These are phyloP conservation scores for Colletotrichum liriopes DNA, from an alignment of 2,329 filamentous ascomycete species.

Conservation along the genomic window DNA sequence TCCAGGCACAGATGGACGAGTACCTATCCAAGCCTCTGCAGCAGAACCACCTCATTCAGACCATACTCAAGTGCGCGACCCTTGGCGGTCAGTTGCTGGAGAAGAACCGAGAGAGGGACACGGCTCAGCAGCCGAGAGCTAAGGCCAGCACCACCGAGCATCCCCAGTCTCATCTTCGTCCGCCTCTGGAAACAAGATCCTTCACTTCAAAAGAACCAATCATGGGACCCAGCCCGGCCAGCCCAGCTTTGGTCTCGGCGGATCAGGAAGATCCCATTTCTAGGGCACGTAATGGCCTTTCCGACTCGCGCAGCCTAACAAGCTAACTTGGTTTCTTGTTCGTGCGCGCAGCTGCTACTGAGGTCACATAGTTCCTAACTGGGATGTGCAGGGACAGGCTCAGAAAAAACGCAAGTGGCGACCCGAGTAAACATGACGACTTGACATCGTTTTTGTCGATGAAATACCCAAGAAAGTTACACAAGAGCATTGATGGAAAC, in stretches of 20 bases:
- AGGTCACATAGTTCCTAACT: slow-evolving; percentile 45
- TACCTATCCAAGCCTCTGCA: slow-evolving; percentile 97
- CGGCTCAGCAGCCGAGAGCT: slow-evolving; percentile 66
- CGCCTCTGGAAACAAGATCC: slow-evolving; percentile 70
- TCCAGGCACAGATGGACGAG: slow-evolving; percentile 99
- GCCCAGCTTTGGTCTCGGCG: slow-evolving; percentile 73
- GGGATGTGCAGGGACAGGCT: slow-evolving; percentile 44
- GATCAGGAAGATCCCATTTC: slow-evolving; percentile 72
- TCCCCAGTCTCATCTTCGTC: slow-evolving; percentile 55
- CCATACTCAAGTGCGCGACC: slow-evolving; percentile 96
- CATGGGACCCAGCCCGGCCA: slow-evolving; percentile 69
- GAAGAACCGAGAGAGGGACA: slow-evolving; percentile 77
- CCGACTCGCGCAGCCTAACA: slow-evolving; percentile 57
- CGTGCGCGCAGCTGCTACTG: slow-evolving; percentile 41
- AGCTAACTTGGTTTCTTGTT: slow-evolving; percentile 53
- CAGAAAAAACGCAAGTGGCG: slow-evolving; percentile 45
- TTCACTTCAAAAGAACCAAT: slow-evolving; percentile 79
- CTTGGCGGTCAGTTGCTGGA: slow-evolving; percentile 88
- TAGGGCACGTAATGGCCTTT: slow-evolving; percentile 64
- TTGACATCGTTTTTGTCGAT: slow-evolving; percentile 33
- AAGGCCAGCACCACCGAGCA: slow-evolving; percentile 60
- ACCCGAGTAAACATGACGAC: slow-evolving; percentile 39
- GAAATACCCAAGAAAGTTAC: slow-evolving; percentile 38
- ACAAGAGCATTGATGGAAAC: slow-evolving; percentile 27
- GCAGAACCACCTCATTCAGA: slow-evolving; percentile 97